Base-by-base conservation (phyloP, 352 stramenopile species). In the Pelagophyceae sp. region DNA sequence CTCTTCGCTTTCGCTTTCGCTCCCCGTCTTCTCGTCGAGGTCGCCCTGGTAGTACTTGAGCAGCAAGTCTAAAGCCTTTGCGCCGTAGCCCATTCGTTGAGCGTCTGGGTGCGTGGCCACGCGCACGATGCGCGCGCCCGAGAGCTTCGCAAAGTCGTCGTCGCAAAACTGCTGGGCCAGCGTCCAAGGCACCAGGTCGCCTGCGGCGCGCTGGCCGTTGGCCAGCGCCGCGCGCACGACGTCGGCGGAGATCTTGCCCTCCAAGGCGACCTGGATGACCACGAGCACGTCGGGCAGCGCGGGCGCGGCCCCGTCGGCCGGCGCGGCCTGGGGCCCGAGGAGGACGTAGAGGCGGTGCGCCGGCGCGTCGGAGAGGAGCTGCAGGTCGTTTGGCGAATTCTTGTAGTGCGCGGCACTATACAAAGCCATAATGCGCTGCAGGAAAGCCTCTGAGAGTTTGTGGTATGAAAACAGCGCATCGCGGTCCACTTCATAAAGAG, bases 331-430 rank as follows among this genome's bases (percentile, higher is more conserved):
- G 3, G 96, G 96, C 0, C 94, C 95, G 3, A 99, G 84, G 2
- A 99, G 87, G 35, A 97, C 95, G 84, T 99, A 99, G 19, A 99
- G 89, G 78, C 96, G 91, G 82, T 99, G 96, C 19, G 96, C 94
- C 0, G 96, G 96, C 23, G 96, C 96, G 84, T 99, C 96, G 37
- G 91, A 97, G 3, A 99, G 87, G 82, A 99, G 87, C 87, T 99
- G 96, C 63, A 99, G 85, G 86, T 99, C 96, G 83, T 99, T 99
- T 20, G 96, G 96, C 80, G 95, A 93, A 85, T 99, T 99, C 83
- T 99, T 99, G 91, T 99, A 99, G 87, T 99, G 96, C 37, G 95
- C 97, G 63, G 93, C 94, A 63, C 97, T 97, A 82, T 99, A 99
- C 11, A 99, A 87, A 38, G 90, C 84, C 87, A 89, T 90, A 0